Base-by-base conservation (phyloP, 164 flowering plant genomes). In the Kingdonia uniflora region DNA sequence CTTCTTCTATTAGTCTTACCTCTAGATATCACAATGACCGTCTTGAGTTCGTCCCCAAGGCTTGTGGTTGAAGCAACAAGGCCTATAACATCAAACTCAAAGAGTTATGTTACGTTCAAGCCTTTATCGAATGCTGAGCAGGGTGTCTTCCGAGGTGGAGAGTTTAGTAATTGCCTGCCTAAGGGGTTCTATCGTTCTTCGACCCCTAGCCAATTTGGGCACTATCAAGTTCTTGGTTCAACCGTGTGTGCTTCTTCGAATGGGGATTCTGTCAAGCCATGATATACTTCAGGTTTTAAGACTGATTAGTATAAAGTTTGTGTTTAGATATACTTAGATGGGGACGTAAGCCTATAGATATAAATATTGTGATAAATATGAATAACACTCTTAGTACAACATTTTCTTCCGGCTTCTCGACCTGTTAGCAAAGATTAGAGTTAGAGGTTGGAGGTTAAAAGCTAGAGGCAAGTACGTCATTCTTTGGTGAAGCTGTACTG, bases 161-260 rank as follows among this genome's bases (percentile, higher is more conserved):
- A 65, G 52, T 54, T 79, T 19, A 64, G 64, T 41, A 59, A 52
- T 39, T 87, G 90, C 73, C 14, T 74, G 73, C 96, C 96, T 0
- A 88, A 81, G 62, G 91, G 90, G 16, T 59, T 55, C 41, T 64
- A 75, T 40, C 82, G 42, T 6, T 65, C 88, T 2, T 88, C 94
- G 0, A 85, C 91, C 12, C 94, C 96, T 0, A 85, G 96, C 53
- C 80, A 87, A 23, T 81, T 52, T 41, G 80, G 66, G 2, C 85
- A 88, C 55, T 70, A 70, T 51, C 73, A 72, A 13, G 42, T 74
- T 0, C 51, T 80, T 22, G 72, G 72, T 23, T 70, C 70, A 10
- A 12, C 52, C 11, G 23, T 55, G 33, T 74, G 74, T 39, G 46
- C 65, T 19, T 11, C 60, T 3, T 19, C 40, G 22, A 22, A 41